Conservation (phyloP, 225 moss, liverwort and hornwort species). For the Polytrichum commune region DNA sequence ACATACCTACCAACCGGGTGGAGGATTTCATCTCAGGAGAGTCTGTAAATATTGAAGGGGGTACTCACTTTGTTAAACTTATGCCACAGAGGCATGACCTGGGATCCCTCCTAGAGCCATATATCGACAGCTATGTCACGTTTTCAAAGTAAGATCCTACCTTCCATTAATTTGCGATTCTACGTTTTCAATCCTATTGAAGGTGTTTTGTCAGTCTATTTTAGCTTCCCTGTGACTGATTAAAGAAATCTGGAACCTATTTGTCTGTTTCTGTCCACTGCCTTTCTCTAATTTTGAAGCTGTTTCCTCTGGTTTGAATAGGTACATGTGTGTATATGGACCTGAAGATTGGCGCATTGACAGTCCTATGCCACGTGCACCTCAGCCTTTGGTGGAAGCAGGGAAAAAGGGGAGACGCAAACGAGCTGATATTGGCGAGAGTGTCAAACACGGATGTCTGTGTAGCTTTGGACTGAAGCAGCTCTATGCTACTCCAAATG, state of each 20-base stretch:
- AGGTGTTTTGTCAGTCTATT: no score
- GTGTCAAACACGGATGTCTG: slow-evolving; percentile 9
- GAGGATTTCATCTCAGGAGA: slow-evolving; percentile 6
- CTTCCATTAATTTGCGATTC: background rate
- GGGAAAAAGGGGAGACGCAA: slow-evolving; percentile 10
- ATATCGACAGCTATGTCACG: background rate
- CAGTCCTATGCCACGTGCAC: slow-evolving; percentile 6
- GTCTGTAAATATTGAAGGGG: background rate
- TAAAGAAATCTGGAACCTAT: background rate
- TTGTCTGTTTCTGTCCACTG: background rate
- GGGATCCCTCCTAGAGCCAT: slow-evolving; percentile 6
- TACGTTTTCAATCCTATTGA: no score
- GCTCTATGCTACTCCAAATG: slow-evolving; percentile 5
- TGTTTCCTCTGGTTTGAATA: background rate
- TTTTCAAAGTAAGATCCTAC: slow-evolving; percentile 4
- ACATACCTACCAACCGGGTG: slow-evolving; percentile 7
- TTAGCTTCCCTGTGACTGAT: no score
- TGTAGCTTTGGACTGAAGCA: slow-evolving; percentile 9
- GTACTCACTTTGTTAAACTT: background rate
- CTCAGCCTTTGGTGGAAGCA: background rate
- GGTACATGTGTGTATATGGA: slow-evolving; percentile 7
- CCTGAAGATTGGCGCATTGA: slow-evolving; percentile 7
- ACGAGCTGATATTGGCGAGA: slow-evolving; percentile 7
- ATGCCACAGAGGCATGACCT: background rate
- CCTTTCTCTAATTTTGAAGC: no score